Evolutionary conservation across 164 flowering plant genomes (phyloP).

Genomic region (Dillenia turbinata): DNA sequence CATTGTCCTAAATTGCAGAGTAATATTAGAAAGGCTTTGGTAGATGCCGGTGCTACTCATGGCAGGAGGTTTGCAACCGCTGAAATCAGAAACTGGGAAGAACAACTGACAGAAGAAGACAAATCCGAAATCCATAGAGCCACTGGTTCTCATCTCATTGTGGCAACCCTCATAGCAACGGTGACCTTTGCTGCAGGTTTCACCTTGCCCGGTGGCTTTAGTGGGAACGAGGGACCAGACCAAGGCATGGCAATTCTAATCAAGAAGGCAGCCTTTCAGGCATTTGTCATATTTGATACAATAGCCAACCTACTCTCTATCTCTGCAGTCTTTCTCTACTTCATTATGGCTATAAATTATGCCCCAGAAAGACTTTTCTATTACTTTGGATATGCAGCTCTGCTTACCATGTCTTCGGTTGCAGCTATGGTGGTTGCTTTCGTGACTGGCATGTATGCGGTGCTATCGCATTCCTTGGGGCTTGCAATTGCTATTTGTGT

Average conservation of each 20-base stretch:
- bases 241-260: slow-evolving; percentile 2
- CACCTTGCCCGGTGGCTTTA: slow-evolving; percentile 8
- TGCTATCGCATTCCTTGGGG: not conserved
- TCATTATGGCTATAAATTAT: not conserved
- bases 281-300: slow-evolving; percentile 3
- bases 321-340: not conserved
- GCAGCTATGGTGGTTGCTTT: slow-evolving; percentile 8
- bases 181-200: slow-evolving; percentile 11
- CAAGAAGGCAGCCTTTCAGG: not conserved
- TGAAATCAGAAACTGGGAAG: too few relatives aligned
- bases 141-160: not conserved
- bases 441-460: slow-evolving; percentile 1
- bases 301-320: slow-evolving; percentile 1
- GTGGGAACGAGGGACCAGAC: not conserved
- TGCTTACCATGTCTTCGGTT: not conserved
- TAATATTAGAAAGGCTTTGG: too few relatives aligned
- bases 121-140: too few relatives aligned
- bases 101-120: too few relatives aligned
- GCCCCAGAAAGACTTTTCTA: not conserved
- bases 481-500: not conserved
- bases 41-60: too few relatives aligned
- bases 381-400: not conserved
- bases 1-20: too few relatives aligned
- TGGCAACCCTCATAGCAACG: slow-evolving; percentile 2
- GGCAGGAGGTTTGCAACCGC: too few relatives aligned